These are phyloP conservation scores for Cerioporus squamosus DNA, from an alignment of 1,284 basidiomycete species.

Conservation along the genomic window DNA sequence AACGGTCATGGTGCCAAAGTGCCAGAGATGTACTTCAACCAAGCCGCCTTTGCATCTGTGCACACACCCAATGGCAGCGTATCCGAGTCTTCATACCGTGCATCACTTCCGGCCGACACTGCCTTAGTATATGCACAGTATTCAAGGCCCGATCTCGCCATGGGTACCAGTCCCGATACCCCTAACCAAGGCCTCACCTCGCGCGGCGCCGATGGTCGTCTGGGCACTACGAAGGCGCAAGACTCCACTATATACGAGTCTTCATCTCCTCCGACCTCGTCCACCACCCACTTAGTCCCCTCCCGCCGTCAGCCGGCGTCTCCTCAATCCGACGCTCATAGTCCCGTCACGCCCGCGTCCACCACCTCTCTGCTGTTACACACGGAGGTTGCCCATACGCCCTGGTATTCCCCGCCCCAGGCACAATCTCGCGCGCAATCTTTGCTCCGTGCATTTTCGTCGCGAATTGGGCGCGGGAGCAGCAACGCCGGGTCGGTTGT, in stretches of 20 bases:
- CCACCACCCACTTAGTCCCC: too few species aligned
- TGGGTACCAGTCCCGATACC: not conserved
- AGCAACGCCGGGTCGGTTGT: not conserved
- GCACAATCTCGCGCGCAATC: constrained; percentile 6
- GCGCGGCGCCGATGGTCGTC: not conserved
- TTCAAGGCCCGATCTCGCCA: not conserved
- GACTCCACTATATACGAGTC: too few species aligned
- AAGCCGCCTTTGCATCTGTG: not conserved
- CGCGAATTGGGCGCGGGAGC: not conserved
- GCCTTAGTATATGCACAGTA: too few species aligned
- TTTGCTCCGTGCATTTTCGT: constrained; percentile 1
- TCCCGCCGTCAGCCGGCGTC: not conserved
- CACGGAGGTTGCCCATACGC: constrained; percentile 10
- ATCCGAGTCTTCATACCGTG: not conserved
- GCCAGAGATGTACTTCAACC: not conserved
- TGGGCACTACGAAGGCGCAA: too few species aligned
- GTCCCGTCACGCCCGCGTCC: not conserved
- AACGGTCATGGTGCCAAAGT: not conserved
- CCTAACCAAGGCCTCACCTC: not conserved
- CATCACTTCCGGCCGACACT: not conserved
- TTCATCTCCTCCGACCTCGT: too few species aligned
- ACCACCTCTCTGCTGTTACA: not conserved
- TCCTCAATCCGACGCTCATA: not conserved
- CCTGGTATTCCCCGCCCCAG: constrained; percentile 16
- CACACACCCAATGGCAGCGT: not conserved